phyloP scores from a whole-genome alignment of 1,284 basidiomycete genomes.

The Schizopora paradoxa region DNA sequence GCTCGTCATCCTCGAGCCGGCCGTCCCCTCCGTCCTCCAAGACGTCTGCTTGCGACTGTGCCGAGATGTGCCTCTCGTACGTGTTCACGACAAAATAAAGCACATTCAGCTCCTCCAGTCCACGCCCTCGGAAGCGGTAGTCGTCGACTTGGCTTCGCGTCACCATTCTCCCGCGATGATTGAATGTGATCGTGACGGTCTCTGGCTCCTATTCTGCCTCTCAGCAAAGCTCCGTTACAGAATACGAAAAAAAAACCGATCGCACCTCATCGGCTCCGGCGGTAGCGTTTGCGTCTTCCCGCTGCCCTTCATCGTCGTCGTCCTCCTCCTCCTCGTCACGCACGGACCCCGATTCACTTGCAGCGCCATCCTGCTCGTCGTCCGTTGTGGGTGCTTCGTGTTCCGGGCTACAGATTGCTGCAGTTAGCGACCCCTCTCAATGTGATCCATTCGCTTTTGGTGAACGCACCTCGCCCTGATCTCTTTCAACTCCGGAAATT shows the following conservation, averaged over 20 bases:
- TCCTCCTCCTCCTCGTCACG: too few species aligned
- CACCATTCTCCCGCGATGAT: not conserved
- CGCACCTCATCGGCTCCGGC: not conserved
- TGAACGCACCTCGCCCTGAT: not conserved
- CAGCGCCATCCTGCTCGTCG: not conserved
- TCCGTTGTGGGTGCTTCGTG: not conserved
- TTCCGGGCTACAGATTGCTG: not conserved
- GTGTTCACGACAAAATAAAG: constrained; percentile 21
- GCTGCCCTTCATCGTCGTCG: not conserved
- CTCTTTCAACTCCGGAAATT: not conserved
- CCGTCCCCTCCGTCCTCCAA: not conserved
- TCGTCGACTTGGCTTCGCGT: constrained; percentile 17
- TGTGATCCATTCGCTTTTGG: not conserved
- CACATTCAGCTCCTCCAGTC: constrained; percentile 15
- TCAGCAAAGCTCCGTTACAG: too few species aligned
- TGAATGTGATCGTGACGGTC: not conserved
- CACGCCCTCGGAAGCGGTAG: constrained; percentile 20
- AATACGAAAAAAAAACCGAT: not conserved
- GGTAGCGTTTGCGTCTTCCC: not conserved
- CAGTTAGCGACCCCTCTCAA: not conserved
- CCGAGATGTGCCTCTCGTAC: constrained; percentile 19
- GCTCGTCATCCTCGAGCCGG: not conserved
- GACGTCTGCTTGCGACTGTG: not conserved
- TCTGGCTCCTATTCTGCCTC: too few species aligned
- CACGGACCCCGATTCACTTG: not conserved